Conservation (phyloP, 768 basidiomycete species). For the Cantharellus anzutake region DNA sequence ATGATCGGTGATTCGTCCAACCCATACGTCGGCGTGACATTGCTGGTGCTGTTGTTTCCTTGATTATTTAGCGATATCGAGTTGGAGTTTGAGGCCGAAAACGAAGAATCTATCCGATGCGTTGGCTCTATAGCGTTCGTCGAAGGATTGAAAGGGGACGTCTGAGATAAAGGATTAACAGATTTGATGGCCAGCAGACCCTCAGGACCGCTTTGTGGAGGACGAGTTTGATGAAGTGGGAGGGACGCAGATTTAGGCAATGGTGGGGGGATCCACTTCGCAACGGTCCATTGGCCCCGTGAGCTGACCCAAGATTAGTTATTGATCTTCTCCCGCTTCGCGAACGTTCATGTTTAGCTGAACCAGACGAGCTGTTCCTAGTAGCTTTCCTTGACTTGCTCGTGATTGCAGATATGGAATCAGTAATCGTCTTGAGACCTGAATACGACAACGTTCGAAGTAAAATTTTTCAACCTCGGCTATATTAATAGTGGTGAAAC, state of each 20-base stretch:
- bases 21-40: not conserved
- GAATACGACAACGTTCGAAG: not conserved
- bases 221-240: conserved; percentile 33
- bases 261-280: conserved; percentile 62
- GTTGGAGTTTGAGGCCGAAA: not conserved
- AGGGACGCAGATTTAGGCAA: conserved; percentile 66
- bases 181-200: too few relatives aligned
- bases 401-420: not conserved
- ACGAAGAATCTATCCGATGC: not conserved
- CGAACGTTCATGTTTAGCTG: not conserved
- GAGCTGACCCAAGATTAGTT: not conserved
- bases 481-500: not conserved
- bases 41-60: not conserved
- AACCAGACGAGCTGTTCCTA: not conserved
- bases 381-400: not conserved
- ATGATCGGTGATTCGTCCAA: conserved; percentile 39
- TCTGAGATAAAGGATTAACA: not conserved
- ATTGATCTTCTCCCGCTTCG: not conserved
- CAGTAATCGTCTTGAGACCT: not conserved
- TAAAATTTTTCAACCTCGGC: not conserved
- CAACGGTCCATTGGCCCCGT: conserved; percentile 6
- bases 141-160: not conserved
- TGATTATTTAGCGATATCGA: not conserved
- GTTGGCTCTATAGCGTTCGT: not conserved
- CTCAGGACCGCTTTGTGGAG: too few relatives aligned